A percentile compares a stretch with the other conserved stretches of the same genome.
Conservation (phyloP, 495 filamentous ascomycete genomes). For the Penicillium ucsense region DNA sequence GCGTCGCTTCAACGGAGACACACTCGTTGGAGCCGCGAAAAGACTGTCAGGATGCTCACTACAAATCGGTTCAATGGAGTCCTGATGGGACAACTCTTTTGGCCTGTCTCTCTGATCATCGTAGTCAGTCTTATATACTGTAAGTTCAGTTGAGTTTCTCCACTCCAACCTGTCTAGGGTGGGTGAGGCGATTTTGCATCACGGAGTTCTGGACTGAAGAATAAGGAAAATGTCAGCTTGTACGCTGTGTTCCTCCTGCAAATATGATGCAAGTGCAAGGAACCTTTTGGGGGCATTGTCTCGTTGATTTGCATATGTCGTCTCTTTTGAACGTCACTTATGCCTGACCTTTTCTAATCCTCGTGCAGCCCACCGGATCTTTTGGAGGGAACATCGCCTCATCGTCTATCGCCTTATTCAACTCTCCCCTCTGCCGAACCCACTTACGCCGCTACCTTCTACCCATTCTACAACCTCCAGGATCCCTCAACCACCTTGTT, state of each 20-base stretch:
- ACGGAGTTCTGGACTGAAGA: too few species aligned
- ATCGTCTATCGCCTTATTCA: conserved; percentile 51
- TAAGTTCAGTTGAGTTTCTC: conserved; percentile 17
- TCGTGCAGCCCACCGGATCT: conserved; percentile 48
- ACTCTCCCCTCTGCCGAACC: conserved; percentile 52
- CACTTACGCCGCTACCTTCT: conserved; percentile 59
- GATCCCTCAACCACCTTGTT: conserved; percentile 57
- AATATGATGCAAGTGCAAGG: too few species aligned
- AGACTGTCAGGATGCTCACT: conserved; percentile 28
- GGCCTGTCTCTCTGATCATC: conserved; percentile 60
- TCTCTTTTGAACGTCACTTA: too few species aligned
- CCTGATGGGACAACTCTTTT: conserved; percentile 77
- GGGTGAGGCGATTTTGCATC: too few species aligned
- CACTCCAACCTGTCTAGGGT: not conserved
- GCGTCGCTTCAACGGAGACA: conserved; percentile 22
- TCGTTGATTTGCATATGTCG: not conserved
- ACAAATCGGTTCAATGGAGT: conserved; percentile 58
- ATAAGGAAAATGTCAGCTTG: too few species aligned
- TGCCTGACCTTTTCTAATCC: conserved; percentile 1
- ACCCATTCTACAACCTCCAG: conserved; percentile 62
- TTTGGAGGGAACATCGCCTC: conserved; percentile 43
- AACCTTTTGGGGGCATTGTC: too few species aligned
- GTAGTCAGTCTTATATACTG: conserved; percentile 62
- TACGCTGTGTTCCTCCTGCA: too few species aligned
- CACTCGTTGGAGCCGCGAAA: not conserved